Evolutionary conservation across 257 asterid genomes (phyloP).

Genomic region (Rauvolfia tetraphylla): DNA sequence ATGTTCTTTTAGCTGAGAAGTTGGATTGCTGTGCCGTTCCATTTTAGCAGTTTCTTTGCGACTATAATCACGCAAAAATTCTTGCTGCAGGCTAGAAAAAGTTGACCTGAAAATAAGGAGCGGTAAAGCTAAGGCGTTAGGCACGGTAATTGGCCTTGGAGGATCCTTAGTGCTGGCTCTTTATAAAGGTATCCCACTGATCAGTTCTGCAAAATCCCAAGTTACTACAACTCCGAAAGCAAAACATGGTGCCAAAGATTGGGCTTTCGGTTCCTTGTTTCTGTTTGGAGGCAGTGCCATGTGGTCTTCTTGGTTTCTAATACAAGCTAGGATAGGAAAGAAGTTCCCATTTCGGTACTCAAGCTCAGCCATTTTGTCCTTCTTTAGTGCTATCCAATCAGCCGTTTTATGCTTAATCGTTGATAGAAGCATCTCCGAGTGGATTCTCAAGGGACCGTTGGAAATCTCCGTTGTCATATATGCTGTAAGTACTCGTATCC

Average conservation of each 20-base stretch:
- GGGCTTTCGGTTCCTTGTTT: slow-evolving; percentile 54
- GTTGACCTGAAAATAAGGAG: slow-evolving; percentile 38
- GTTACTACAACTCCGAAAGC: not conserved
- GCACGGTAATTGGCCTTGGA: slow-evolving; percentile 42
- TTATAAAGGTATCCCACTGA: slow-evolving; percentile 53
- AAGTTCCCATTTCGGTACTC: slow-evolving; percentile 57
- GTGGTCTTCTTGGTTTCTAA: slow-evolving; percentile 78
- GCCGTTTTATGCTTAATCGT: slow-evolving; percentile 34
- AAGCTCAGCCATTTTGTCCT: slow-evolving; percentile 63
- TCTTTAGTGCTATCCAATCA: slow-evolving; percentile 60
- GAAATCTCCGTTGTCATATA: slow-evolving; percentile 45
- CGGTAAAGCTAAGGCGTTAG: slow-evolving; percentile 63
- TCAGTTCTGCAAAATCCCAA: slow-evolving; percentile 5
- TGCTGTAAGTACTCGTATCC: slow-evolving; percentile 39
- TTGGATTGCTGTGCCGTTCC: not conserved
- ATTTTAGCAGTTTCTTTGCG: too few relatives aligned
- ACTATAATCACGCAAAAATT: not conserved
- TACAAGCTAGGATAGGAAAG: slow-evolving; percentile 58
- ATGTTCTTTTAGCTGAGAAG: not conserved
- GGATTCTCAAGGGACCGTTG: slow-evolving; percentile 50
- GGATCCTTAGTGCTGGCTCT: slow-evolving; percentile 54
- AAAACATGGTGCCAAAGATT: slow-evolving; percentile 19
- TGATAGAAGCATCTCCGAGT: slow-evolving; percentile 46
- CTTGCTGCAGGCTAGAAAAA: slow-evolving; percentile 54
- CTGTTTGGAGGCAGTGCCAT: slow-evolving; percentile 44